phyloP scores from a whole-genome alignment of 441 rosid species.

The Adansonia rubrostipa region DNA sequence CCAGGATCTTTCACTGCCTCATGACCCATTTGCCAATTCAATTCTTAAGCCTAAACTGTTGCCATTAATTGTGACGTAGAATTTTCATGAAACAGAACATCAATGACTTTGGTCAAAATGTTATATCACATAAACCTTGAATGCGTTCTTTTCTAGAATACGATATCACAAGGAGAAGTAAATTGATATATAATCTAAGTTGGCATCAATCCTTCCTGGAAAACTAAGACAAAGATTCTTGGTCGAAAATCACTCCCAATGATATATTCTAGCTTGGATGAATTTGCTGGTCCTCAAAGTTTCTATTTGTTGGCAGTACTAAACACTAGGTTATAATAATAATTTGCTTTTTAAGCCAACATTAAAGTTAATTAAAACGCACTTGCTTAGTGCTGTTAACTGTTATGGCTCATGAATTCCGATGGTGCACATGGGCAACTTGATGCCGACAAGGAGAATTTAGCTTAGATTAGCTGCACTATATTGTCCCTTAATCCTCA shows the following conservation, averaged over 20 bases:
- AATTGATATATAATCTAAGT: neutral
- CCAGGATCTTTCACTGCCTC: neutral
- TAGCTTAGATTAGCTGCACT: neutral
- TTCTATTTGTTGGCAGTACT: conserved; percentile 22
- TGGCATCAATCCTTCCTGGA: no score
- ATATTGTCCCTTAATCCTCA: conserved; percentile 8
- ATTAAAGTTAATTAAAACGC: conserved; percentile 30
- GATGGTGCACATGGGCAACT: conserved; percentile 27
- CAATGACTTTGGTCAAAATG: neutral
- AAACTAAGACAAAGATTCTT: neutral
- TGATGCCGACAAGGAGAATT: conserved; percentile 25
- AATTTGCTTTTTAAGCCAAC: conserved; percentile 30
- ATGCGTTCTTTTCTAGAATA: neutral
- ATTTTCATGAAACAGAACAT: neutral
- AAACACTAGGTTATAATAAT: conserved; percentile 8
- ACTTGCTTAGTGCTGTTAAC: conserved; percentile 35
- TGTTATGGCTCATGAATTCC: conserved; percentile 27
- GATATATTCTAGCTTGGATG: conserved; percentile 8
- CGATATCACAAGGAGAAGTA: neutral
- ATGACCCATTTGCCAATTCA: neutral
- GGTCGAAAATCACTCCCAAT: conserved; percentile 3
- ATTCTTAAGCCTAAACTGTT: neutral
- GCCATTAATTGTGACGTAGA: neutral
- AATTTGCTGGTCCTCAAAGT: neutral
- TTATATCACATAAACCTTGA: neutral